Percentiles rank a stretch among this genome's conserved stretches.
These are phyloP conservation scores for Fusarium mundagurra DNA, from an alignment of 2,329 filamentous ascomycete species.

Conservation along the genomic window DNA sequence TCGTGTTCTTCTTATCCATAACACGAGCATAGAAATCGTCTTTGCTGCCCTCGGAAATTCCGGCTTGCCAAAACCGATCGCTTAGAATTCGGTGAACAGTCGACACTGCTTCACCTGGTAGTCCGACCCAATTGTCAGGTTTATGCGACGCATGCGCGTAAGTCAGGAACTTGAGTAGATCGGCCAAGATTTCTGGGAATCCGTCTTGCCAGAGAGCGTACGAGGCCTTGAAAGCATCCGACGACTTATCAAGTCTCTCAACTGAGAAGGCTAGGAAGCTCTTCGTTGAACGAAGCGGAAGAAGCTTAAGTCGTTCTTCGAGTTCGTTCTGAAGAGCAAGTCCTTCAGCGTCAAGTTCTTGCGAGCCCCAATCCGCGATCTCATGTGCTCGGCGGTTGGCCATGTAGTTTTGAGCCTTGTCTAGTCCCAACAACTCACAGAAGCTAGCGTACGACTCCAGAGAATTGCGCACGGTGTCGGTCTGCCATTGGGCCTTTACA, in stretches of 20 bases:
- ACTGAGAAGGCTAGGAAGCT: constrained; percentile 92
- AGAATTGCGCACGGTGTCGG: constrained; percentile 72
- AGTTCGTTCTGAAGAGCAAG: constrained; percentile 81
- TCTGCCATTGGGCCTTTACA: constrained; percentile 82
- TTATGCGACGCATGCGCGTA: constrained; percentile 94
- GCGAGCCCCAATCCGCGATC: constrained; percentile 83
- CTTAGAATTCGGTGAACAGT: constrained; percentile 87
- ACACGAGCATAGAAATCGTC: constrained; percentile 97
- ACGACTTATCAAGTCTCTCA: constrained; percentile 82
- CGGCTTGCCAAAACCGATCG: constrained; percentile 97
- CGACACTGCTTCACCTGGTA: constrained; percentile 78
- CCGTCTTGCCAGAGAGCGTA: constrained; percentile 85
- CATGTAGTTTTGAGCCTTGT: constrained; percentile 84
- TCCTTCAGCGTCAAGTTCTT: constrained; percentile 81
- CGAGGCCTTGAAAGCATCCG: constrained; percentile 78
- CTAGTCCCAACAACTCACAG: constrained; percentile 80
- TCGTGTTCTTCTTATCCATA: constrained; percentile 84
- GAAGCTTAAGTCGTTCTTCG: constrained; percentile 76
- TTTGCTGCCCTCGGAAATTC: constrained; percentile 93
- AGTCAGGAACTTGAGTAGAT: constrained; percentile 84
- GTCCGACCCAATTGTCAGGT: constrained; percentile 80
- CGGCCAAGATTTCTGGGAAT: constrained; percentile 84
- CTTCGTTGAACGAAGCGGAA: constrained; percentile 89
- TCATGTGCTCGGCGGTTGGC: constrained; percentile 76
- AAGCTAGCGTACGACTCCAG: constrained; percentile 82